These are phyloP conservation scores for Rhodosporidiobolus odoratus DNA, from an alignment of 768 basidiomycete genomes.

Conservation along the genomic window DNA sequence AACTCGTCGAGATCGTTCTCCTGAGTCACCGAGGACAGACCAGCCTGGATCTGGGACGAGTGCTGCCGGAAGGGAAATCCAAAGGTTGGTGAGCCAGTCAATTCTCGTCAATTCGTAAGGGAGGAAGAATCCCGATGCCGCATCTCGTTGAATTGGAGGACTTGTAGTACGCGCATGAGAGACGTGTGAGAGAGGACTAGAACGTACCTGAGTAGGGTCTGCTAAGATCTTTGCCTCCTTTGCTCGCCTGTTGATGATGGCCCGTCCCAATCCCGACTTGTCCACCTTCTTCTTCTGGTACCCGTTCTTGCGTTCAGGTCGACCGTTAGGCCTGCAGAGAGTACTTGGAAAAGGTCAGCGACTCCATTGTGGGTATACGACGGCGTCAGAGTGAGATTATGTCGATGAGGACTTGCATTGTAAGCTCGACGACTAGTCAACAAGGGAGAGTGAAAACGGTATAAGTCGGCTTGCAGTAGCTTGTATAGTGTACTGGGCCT, in stretches of 20 bases:
- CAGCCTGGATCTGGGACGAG: constrained; percentile 65
- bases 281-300: constrained; percentile 33
- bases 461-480: too few species aligned
- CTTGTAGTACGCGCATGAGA: neutral
- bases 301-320: constrained; percentile 31
- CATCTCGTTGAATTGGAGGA: too few species aligned
- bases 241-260: constrained; percentile 85
- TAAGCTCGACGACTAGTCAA: neutral
- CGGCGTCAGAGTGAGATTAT: neutral
- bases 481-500: too few species aligned
- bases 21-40: constrained; percentile 86
- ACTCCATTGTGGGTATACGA: neutral
- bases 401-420: neutral
- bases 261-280: constrained; percentile 70
- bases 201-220: constrained; percentile 34
- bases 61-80: constrained; percentile 73
- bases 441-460: neutral
- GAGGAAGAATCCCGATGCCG: too few species aligned
- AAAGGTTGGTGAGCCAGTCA: constrained; percentile 53
- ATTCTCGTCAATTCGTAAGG: neutral
- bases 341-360: neutral
- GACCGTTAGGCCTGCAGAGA: constrained; percentile 11
- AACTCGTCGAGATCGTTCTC: constrained; percentile 95
- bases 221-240: constrained; percentile 62
- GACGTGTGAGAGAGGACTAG: neutral